Percentiles rank a stretch among this genome's conserved stretches.
phyloP scores from a whole-genome alignment of 371 early-diverging fungal genomes.

The Caulochytrium protostelioides region DNA sequence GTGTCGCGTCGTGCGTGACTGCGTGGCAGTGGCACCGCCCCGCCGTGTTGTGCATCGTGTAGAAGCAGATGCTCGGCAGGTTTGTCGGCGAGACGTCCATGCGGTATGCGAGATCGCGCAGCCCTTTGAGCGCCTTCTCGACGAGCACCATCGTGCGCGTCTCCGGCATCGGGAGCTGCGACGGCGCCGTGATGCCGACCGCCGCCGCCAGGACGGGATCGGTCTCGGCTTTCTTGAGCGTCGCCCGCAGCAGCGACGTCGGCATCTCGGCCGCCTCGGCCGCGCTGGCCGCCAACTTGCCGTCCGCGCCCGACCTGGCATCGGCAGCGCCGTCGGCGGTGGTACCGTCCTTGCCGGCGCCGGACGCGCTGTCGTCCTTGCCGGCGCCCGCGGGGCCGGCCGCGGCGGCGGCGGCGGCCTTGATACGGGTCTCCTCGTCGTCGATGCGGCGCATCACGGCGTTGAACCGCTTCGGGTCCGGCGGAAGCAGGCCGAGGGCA shows the following conservation, averaged over 20 bases:
- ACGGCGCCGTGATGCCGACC: constrained; percentile 11
- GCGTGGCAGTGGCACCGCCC: constrained; percentile 33
- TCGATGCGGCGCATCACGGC: constrained; percentile 19
- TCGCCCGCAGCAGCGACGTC: not conserved
- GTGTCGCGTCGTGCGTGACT: constrained; percentile 22
- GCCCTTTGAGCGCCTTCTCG: constrained; percentile 42
- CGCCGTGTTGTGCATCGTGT: constrained; percentile 93
- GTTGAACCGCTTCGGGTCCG: constrained; percentile 24
- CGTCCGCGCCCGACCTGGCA: not conserved
- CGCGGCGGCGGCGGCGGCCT: not conserved
- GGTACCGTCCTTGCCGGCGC: not conserved
- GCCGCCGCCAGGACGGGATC: constrained; percentile 29
- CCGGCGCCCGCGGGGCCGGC: not conserved
- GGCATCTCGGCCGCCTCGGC: not conserved
- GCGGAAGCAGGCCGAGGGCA: constrained; percentile 34
- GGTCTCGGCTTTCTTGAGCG: constrained; percentile 12
- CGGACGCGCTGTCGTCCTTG: not conserved
- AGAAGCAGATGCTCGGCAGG: constrained; percentile 85
- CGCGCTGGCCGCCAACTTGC: not conserved
- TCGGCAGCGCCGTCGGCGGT: not conserved
- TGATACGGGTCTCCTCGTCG: not conserved
- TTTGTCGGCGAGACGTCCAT: constrained; percentile 47
- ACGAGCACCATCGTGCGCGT: constrained; percentile 11
- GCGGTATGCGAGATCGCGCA: constrained; percentile 68
- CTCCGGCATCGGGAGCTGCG: not conserved